Base-by-base conservation (phyloP, 176 grass and related monocot species). In the Puccinellia tenuiflora region DNA sequence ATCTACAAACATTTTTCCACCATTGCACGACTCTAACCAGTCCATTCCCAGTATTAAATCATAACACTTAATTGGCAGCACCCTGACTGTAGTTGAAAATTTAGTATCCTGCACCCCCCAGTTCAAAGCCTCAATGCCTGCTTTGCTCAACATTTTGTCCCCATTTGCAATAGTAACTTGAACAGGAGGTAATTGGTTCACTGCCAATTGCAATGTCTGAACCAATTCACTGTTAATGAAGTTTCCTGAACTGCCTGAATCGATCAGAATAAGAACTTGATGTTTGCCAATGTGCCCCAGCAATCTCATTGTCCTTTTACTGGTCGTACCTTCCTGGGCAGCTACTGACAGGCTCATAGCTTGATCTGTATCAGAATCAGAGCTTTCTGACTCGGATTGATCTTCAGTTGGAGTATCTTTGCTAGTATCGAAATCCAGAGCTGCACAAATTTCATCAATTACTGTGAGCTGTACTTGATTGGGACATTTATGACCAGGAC, bases 71-170 rank as follows among this genome's bases (percentile, higher is more conserved):
- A 59, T 1, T 5, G 22, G 22, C 12, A 13, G 2, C 0, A 25
- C 10, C 1, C n/a, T 9, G 8, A 56, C 2, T 1, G 53, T 2
- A 0, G 9, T 13, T 5, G 1, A 1, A 1, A 59, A 59, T 26
- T 24, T 25, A 1, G 1, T 0, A 5, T 25, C 3, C 11, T 59
- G 22, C 0, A 12, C 10, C 1, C 55, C n/a, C 55, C 55, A 59
- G 0, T 26, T 3, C 3, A 59, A 1, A 0, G 11, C 0, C 1
- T 21, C 0, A 1, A 59, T 12, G 0, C 3, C n/a, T 13, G 3
- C 3, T 1, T 0, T 7, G 43, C 43, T 54, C 0, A 2, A 2
- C 7, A 25, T 1, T 11, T 13, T 4, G 0, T 3, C 0, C 5
- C 55, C 55, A 59, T 59, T 5, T 4, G 10, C 22, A 26, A 25